These are phyloP conservation scores for Talaromyces sp. DNA, from an alignment of 2,329 filamentous ascomycete species.

Conservation along the genomic window DNA sequence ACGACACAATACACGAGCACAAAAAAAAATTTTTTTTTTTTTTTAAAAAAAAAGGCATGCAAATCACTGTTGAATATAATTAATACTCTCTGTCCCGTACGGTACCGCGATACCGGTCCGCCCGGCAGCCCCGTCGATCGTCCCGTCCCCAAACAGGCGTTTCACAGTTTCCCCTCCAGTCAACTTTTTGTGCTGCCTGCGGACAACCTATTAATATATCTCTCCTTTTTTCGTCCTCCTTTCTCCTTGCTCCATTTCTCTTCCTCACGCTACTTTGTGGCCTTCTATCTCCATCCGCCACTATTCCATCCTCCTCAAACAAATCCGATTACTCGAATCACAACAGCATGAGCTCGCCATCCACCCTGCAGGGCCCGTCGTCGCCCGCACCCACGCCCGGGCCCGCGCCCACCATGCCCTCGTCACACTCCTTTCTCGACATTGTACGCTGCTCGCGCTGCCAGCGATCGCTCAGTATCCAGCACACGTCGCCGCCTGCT, in stretches of 20 bases:
- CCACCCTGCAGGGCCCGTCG: slow-evolving; percentile 26
- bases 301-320: background rate
- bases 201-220: background rate
- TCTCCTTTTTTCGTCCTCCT: background rate
- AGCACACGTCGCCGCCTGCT: slow-evolving; percentile 22
- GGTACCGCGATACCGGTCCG: background rate
- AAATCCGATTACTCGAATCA: background rate
- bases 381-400: slow-evolving; percentile 18
- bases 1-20: too few relatives aligned
- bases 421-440: slow-evolving; percentile 18
- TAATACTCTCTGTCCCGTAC: too few relatives aligned
- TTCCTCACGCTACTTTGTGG: background rate
- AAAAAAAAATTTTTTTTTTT: too few relatives aligned
- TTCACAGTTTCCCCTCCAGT: background rate
- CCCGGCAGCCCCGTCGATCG: background rate
- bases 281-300: background rate
- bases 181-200: background rate
- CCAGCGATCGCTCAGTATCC: slow-evolving; percentile 41
- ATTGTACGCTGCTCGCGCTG: slow-evolving; percentile 45
- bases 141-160: background rate
- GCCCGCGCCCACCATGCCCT: slow-evolving; percentile 20
- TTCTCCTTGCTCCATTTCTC: background rate
- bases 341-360: slow-evolving; percentile 30
- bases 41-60: too few relatives aligned
- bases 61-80: too few relatives aligned